Evolutionary conservation across 306 rosid species (phyloP), one percentile per base, ranked within the genome.

Genomic region (Hylodesmum podocarpum): DNA sequence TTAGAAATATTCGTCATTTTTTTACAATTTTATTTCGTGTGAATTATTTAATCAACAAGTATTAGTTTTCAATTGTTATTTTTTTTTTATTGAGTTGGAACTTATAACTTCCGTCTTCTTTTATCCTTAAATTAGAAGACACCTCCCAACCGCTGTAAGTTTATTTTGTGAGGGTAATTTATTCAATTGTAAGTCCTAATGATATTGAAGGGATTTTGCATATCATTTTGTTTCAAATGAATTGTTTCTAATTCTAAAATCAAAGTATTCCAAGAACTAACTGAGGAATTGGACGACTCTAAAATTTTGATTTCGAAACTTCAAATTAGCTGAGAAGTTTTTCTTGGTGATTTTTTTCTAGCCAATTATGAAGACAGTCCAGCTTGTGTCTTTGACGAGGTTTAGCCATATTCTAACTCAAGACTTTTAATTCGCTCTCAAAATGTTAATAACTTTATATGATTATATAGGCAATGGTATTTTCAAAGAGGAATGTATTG

Each of bases 281-380:
- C 10, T 37, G 43, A 37, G 12, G 13, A 8, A 37, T 37, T 37
- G 13, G 43, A n/a, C n/a, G 43, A 3, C 43, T 37, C 43, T 9
- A 37, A 37, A 55, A 21, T 0, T 12, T 50, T 73, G 9, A 44
- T 73, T 46, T 46, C 76, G 47, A 44, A 53, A 53, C 0, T 3
- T 58, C 13, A 37, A 37, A 37, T 37, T 37, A 37, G 40, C 59
- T 71, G 59, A 27, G 16, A 2, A 37, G 1, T 37, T 25, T 67
- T 21, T 46, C 88, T 94, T 39, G 98, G 98, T 44, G 98, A 97
- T 16, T 94, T 94, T 75, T 94, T 89, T 82, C 97, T 94, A 41
- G 97, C 98, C 22, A 94, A 67, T 79, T 91, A 94, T 82, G 97
- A 94, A 51, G 94, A 89, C 73, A 91, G 96, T 78, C 98, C 97